Base-by-base conservation (phyloP, 2,329 filamentous ascomycete genomes). In the Aspergillus calidoustus region DNA sequence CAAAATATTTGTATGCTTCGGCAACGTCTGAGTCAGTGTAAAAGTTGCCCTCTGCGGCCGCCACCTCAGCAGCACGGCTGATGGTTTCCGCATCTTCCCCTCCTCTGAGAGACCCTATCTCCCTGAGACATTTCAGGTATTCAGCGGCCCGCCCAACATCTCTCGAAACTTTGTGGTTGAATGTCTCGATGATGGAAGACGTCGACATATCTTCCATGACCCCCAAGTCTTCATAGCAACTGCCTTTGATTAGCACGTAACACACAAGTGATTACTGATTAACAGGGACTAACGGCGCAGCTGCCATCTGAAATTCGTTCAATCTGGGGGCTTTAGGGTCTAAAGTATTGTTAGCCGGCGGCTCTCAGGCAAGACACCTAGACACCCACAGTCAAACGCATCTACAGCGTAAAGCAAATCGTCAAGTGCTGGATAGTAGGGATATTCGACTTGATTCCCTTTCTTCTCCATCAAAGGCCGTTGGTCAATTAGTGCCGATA, bases 121-220 rank as follows among this genome's bases (percentile, higher is more conserved):
- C 79, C 66, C 84, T 81, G n/a, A 92, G 78, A 68, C 86, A 89
- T 72, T 89, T 84, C 62, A 91, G 82, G 71, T 91, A 91, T 70
- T 87, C 86, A 2, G 87, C 76, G 19, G 79, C 77, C 62, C 85
- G 84, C 22, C 68, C 65, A 22, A 82, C 81, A 71, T 91, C 87
- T 54, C 81, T 83, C 8, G 77, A 71, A 25, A 82, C 77, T 75
- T 91, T 89, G 38, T 84, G 81, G 25, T 86, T 80, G 70, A 86
- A 91, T 4, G 87, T 86, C 72, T 87, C 89, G 30, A 82, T 76
- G 19, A 92, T 76, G n/a, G 88, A 75, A 1, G 77, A 70, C 68
- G 90, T 86, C 5, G 85, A 82, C 73, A 91, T 90, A 69, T 89
- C 84, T 44, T 84, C 82, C 8, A 87, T 73, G 15, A 83, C 82